Evolutionary conservation across 768 basidiomycete species (phyloP).

Genomic region (Dacryopinax primogenitus): DNA sequence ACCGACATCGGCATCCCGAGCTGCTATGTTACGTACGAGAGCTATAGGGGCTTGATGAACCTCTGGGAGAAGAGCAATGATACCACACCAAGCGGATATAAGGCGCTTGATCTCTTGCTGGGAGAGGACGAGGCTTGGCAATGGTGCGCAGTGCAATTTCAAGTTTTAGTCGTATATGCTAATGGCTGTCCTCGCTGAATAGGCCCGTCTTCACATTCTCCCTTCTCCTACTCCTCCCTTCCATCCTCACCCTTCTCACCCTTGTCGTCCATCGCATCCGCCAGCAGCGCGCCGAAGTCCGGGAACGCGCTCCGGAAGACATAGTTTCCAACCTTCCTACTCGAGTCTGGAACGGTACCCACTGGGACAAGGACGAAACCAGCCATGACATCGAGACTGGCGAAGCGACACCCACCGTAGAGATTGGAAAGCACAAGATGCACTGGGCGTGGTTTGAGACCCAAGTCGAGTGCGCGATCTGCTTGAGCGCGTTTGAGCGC

Average conservation of each 20-base stretch:
- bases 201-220: conserved; percentile 80
- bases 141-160: conserved; percentile 52
- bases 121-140: conserved; percentile 47
- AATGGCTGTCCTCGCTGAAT: conserved; percentile 13
- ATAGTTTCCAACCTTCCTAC: conserved; percentile 68
- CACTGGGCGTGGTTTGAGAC: conserved; percentile 51
- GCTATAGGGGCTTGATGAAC: conserved; percentile 56
- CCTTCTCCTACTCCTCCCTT: conserved; percentile 79
- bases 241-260: conserved; percentile 75
- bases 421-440: conserved; percentile 12
- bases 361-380: conserved; percentile 67
- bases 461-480: conserved; percentile 85
- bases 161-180: conserved; percentile 12
- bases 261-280: conserved; percentile 82
- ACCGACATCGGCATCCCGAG: conserved; percentile 73
- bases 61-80: conserved; percentile 64
- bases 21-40: conserved; percentile 76
- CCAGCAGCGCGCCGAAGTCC: conserved; percentile 57
- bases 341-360: conserved; percentile 65
- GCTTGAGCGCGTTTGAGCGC: conserved; percentile 69
- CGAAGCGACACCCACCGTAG: conserved; percentile 16
- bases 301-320: conserved; percentile 71
- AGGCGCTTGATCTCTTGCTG: conserved; percentile 24
- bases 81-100: conserved; percentile 40
- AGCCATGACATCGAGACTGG: conserved; percentile 28